Percentiles rank a stretch among this genome's conserved stretches.
phyloP scores from a whole-genome alignment of 2,329 filamentous ascomycete species.

The Acarospora socialis region DNA sequence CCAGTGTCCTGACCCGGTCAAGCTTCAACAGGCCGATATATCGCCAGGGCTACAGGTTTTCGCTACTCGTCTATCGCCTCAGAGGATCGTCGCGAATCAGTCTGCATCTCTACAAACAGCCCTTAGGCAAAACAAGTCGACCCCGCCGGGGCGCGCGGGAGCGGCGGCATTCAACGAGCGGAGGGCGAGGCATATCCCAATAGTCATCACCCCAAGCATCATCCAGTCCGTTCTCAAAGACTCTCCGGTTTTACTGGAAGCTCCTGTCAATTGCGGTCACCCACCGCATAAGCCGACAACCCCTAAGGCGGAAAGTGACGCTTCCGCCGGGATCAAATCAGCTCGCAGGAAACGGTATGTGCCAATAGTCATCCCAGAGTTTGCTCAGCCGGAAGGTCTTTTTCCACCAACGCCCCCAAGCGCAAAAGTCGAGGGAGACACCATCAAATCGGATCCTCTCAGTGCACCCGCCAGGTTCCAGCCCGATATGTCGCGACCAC shows the following conservation, averaged over 20 bases:
- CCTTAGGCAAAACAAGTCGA: too few species aligned
- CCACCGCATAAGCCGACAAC: neutral
- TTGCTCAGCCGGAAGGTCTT: constrained; percentile 17
- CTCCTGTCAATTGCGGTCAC: constrained; percentile 1
- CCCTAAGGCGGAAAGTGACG: constrained; percentile 4
- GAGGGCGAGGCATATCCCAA: constrained; percentile 11
- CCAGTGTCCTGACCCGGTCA: too few species aligned
- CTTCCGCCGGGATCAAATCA: constrained; percentile 6
- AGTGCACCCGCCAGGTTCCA: constrained; percentile 7
- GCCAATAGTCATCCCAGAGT: constrained; percentile 19
- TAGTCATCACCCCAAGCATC: constrained; percentile 11
- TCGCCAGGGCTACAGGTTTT: too few species aligned
- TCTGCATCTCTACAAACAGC: too few species aligned
- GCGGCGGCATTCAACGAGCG: constrained; percentile 8
- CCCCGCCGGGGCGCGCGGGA: too few species aligned
- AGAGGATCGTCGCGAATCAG: too few species aligned
- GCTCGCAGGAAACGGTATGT: constrained; percentile 16
- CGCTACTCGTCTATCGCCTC: too few species aligned
- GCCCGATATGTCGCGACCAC: constrained; percentile 12
- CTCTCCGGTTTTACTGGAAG: constrained; percentile 8
- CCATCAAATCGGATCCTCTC: constrained; percentile 10
- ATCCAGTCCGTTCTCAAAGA: constrained; percentile 10
- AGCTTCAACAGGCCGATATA: too few species aligned
- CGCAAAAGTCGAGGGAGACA: constrained; percentile 7
- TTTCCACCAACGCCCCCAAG: constrained; percentile 12